Evolutionary conservation across 208 protist species (phyloP).

Genomic region (Trypanosoma mega): DNA sequence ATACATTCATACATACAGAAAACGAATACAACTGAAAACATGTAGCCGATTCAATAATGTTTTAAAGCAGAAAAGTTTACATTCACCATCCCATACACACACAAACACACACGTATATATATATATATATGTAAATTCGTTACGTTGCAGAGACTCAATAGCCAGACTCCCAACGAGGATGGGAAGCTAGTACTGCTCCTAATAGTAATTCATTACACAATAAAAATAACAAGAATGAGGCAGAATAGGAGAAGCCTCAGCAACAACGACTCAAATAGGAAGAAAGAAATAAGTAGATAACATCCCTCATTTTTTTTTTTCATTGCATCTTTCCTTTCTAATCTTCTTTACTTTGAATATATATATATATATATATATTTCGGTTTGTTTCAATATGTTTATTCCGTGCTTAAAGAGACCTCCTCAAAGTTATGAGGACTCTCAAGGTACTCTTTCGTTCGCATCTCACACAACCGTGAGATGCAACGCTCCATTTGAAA

Average conservation of each 20-base stretch:
- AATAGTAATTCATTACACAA: too few species aligned
- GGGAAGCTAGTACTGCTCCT: too few species aligned
- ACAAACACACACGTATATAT: not conserved
- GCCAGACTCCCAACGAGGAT: too few species aligned
- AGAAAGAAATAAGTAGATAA: too few species aligned
- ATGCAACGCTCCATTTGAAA: conserved; percentile 89
- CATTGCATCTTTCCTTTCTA: too few species aligned
- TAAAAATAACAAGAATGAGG: too few species aligned
- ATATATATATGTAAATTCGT: conserved; percentile 16
- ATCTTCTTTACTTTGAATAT: too few species aligned
- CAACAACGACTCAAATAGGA: too few species aligned
- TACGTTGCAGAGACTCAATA: not conserved
- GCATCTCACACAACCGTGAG: conserved; percentile 88
- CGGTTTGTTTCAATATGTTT: not conserved
- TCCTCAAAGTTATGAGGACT: conserved; percentile 54
- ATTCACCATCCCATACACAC: conserved; percentile 4
- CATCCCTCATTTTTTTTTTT: too few species aligned
- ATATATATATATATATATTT: conserved; percentile 3
- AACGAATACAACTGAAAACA: conserved; percentile 13
- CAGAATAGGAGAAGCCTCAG: too few species aligned
- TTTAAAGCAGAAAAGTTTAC: conserved; percentile 13
- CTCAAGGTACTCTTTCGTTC: conserved; percentile 80
- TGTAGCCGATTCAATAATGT: conserved; percentile 13
- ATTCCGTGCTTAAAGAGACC: conserved; percentile 32
- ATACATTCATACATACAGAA: conserved; percentile 6